Base-by-base conservation (phyloP, 106 monocot species). In the Narthecium ossifragum region DNA sequence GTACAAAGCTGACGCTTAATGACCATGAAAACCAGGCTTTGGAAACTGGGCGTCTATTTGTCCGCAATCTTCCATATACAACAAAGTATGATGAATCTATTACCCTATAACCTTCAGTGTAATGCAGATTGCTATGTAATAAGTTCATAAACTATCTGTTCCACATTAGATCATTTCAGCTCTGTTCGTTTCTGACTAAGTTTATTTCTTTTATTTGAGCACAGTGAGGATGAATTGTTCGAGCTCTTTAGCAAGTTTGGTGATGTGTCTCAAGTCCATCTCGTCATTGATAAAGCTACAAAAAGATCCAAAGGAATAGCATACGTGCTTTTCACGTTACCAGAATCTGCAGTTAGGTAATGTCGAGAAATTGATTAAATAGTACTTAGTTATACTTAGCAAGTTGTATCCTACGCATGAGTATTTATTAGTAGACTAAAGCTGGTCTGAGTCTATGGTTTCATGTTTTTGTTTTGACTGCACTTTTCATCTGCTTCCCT, bases 51-150 rank as follows among this genome's bases (percentile, higher is more conserved):
- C 96, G 96, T 14, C 64, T 98, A 28, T 98, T 90, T 67, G 63
- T 90, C 32, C 83, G 86, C 37, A 98, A 90, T 79, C 90, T 98
- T 74, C 78, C 90, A 51, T 98, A 76, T 64, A 78, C 86, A 32
- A 63, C 96, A 48, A 87, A 63, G 96, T 98, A 79, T 53, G 62
- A 33, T 0, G 14, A n/a, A 32, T 56, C 55, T 56, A 27, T 32
- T 49, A 60, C n/a, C 15, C 29, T 8, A 41, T 24, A 14, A 53
- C 9, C 36, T 53, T 28, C 22, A 28, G 45, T 31, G 17, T 60
- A 34, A 17, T 17, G 5, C 13, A 31, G 26, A 13, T 54, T 5
- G 27, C 14, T 54, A 54, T 54, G 20, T 54, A 15, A 22, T n/a
- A n/a, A n/a, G n/a, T n/a, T n/a, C n/a, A n/a, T n/a, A 36, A 6